Conservation (phyloP, 2,329 filamentous ascomycete genomes). For the Xylaria digitata region DNA sequence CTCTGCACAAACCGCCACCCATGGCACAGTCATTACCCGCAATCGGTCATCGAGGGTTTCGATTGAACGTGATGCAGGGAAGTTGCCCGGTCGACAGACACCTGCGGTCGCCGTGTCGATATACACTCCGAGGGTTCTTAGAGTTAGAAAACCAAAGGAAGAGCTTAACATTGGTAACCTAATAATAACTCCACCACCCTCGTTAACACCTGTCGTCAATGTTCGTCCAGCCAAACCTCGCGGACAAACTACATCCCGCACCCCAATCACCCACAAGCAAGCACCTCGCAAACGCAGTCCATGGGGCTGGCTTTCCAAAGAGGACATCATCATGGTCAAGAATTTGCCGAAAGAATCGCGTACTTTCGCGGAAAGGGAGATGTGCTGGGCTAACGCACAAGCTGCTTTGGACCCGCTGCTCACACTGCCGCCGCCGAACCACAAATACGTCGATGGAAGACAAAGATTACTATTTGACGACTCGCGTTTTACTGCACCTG, state of each 20-base stretch:
- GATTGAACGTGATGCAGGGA: background rate
- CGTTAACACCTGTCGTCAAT: background rate
- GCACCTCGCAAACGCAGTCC: background rate
- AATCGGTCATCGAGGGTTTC: background rate
- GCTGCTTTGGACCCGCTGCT: constrained; percentile 29
- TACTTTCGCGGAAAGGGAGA: constrained; percentile 22
- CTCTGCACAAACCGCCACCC: background rate
- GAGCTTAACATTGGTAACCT: background rate
- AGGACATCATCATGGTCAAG: background rate
- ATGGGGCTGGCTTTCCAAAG: background rate
- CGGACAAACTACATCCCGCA: background rate
- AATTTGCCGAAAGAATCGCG: constrained; percentile 1
- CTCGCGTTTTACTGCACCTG: constrained; percentile 14
- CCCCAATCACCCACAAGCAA: background rate
- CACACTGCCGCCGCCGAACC: constrained; percentile 14
- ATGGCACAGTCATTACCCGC: background rate
- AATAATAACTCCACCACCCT: constrained; percentile 7
- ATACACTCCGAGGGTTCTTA: background rate
- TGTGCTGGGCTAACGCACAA: constrained; percentile 10
- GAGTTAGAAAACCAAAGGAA: background rate
- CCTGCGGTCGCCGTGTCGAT: background rate
- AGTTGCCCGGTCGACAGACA: background rate
- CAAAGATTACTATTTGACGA: constrained; percentile 14
- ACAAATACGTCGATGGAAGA: constrained; percentile 30
- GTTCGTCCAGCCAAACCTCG: background rate